Conservation (phyloP, 345 rosid species). For the Microthlaspi erraticum region DNA sequence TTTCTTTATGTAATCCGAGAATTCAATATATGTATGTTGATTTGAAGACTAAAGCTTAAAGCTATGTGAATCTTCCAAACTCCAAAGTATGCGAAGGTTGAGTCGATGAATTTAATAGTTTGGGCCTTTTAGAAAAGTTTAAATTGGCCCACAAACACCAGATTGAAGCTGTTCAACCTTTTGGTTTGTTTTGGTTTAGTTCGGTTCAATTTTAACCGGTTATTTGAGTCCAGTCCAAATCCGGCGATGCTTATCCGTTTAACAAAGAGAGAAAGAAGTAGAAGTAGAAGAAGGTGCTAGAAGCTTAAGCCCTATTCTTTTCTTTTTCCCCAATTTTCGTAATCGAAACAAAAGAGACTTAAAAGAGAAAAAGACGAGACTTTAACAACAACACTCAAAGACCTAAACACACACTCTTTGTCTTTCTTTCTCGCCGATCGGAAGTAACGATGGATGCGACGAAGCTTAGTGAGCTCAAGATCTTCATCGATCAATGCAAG, state of each 20-base stretch:
- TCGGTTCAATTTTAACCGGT: neutral
- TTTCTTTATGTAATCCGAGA: neutral
- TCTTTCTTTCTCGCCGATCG: conserved; percentile 35
- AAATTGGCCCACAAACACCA: neutral
- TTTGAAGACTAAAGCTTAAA: too few species aligned
- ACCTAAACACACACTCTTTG: conserved; percentile 22
- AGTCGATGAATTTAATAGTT: neutral
- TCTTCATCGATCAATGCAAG: conserved; percentile 77
- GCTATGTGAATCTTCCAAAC: too few species aligned
- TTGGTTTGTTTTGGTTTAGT: neutral
- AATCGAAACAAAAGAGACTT: conserved; percentile 22
- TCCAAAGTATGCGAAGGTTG: too few species aligned
- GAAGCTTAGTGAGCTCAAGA: conserved; percentile 66
- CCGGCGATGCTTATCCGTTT: conserved; percentile 37
- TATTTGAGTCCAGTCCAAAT: conserved; percentile 1
- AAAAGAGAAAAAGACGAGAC: conserved; percentile 28
- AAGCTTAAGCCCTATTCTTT: conserved; percentile 19
- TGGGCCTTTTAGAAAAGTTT: neutral
- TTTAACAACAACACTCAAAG: conserved; percentile 1
- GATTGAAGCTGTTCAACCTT: too few species aligned
- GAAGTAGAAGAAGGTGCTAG: conserved; percentile 33
- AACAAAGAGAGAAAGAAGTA: conserved; percentile 11
- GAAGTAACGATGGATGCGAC: conserved; percentile 36
- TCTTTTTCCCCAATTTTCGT: conserved; percentile 20
- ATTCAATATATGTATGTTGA: neutral